phyloP scores from a whole-genome alignment of 805 yeast genomes.

The Kuraishia borneana region DNA sequence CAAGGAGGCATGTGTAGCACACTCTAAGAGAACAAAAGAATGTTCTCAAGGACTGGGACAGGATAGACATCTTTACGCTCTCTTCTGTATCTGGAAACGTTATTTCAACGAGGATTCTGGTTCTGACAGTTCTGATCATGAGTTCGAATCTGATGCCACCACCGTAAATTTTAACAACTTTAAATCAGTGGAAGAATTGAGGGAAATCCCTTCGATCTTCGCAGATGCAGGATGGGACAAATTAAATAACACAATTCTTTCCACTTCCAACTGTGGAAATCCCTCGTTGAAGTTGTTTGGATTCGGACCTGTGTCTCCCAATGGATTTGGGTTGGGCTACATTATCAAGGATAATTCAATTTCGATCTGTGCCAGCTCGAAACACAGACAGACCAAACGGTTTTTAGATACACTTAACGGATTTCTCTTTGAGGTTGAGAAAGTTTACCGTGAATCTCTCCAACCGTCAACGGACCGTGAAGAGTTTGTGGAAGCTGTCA shows the following conservation, averaged over 20 bases:
- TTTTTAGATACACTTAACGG: conserved; percentile 59
- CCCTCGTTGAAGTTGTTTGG: conserved; percentile 83
- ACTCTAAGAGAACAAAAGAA: conserved; percentile 53
- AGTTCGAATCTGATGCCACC: conserved; percentile 19
- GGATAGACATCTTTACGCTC: conserved; percentile 82
- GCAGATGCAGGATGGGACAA: conserved; percentile 85
- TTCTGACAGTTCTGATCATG: conserved; percentile 9
- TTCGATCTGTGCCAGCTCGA: conserved; percentile 74
- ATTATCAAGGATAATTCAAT: conserved; percentile 74
- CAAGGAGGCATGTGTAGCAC: conserved; percentile 60
- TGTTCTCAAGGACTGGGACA: conserved; percentile 80
- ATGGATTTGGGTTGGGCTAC: conserved; percentile 91
- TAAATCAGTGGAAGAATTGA: conserved; percentile 12
- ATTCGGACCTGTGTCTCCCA: conserved; percentile 82
- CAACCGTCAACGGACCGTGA: conserved; percentile 4
- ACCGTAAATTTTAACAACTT: conserved; percentile 17
- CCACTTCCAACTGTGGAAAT: conserved; percentile 87
- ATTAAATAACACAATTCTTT: conserved; percentile 66
- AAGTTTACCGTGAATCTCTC: conserved; percentile 26
- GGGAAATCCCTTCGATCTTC: conserved; percentile 60
- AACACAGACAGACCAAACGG: conserved; percentile 78
- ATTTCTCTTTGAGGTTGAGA: conserved; percentile 48
- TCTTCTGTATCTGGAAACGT: conserved; percentile 79
- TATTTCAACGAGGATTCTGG: conserved; percentile 23
- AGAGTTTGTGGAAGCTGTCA: conserved; percentile 1